Evolutionary conservation across 768 basidiomycete species (phyloP).

Genomic region (Sistotremastrum niveocremeum): DNA sequence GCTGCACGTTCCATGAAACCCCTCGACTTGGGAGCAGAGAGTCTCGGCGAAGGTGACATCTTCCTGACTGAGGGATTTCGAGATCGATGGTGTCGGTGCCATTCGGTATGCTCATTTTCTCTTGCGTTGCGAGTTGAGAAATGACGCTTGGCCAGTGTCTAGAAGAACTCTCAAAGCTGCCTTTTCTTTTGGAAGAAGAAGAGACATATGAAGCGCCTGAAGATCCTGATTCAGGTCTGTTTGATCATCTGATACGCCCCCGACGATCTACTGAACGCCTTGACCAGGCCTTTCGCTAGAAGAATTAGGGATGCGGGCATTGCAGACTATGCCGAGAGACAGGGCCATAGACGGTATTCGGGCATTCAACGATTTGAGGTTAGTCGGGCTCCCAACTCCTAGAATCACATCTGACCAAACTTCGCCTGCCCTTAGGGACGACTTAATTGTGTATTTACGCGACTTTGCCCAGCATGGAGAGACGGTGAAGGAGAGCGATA

Average conservation of each 20-base stretch:
- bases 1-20: conserved; percentile 10
- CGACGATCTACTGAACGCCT: neutral
- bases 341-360: conserved; percentile 72
- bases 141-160: conserved; percentile 35
- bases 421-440: conserved; percentile 34
- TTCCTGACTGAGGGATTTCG: conserved; percentile 67
- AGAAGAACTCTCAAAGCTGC: conserved; percentile 34
- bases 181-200: conserved; percentile 62
- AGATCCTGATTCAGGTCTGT: conserved; percentile 67
- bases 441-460: conserved; percentile 54
- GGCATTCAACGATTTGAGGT: conserved; percentile 79
- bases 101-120: conserved; percentile 23
- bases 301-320: conserved; percentile 70
- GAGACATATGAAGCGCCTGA: conserved; percentile 78
- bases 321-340: conserved; percentile 62
- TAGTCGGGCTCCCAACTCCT: conserved; percentile 9
- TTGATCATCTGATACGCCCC: neutral
- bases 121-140: neutral
- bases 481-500: conserved; percentile 59
- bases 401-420: neutral
- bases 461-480: conserved; percentile 72
- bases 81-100: conserved; percentile 68
- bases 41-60: conserved; percentile 52
- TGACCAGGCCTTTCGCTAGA: conserved; percentile 58
- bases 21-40: conserved; percentile 1